These are phyloP conservation scores for Meyerozyma athensensis DNA, from an alignment of 1,139 yeast species.

Conservation along the genomic window DNA sequence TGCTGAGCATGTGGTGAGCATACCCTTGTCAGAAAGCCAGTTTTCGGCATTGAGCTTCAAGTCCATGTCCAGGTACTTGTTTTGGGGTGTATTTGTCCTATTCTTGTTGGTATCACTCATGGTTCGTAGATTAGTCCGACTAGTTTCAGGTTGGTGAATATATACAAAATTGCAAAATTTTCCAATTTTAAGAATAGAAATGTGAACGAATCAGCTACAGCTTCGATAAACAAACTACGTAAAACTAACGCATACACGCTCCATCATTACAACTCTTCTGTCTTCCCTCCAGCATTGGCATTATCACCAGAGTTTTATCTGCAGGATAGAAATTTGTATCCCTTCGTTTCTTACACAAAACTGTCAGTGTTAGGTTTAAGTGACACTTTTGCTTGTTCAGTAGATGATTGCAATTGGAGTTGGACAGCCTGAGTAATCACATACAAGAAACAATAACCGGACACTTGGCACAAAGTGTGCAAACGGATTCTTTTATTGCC, in stretches of 20 bases:
- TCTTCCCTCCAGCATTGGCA: neutral
- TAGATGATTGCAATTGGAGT: neutral
- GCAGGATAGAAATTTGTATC: neutral
- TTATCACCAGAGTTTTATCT: neutral
- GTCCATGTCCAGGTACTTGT: constrained; percentile 19
- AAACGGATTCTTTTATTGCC: too few species aligned
- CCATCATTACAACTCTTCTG: neutral
- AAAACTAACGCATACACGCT: neutral
- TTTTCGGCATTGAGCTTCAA: constrained; percentile 16
- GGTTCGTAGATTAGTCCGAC: constrained; percentile 22
- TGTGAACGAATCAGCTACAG: neutral
- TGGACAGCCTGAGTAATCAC: too few species aligned
- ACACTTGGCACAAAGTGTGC: neutral
- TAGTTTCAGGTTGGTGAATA: constrained; percentile 16
- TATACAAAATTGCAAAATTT: neutral
- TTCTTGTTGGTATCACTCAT: constrained; percentile 18
- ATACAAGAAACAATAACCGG: too few species aligned
- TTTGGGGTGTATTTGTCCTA: constrained; percentile 19
- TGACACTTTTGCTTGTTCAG: neutral
- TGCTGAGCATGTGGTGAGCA: constrained; percentile 40
- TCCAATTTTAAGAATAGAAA: neutral
- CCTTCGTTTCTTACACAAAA: constrained; percentile 4
- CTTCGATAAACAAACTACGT: neutral
- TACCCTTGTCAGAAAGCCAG: constrained; percentile 36
- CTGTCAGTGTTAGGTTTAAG: neutral